Evolutionary conservation across 441 rosid genomes (phyloP).

Genomic region (Flueggea neowawraea): DNA sequence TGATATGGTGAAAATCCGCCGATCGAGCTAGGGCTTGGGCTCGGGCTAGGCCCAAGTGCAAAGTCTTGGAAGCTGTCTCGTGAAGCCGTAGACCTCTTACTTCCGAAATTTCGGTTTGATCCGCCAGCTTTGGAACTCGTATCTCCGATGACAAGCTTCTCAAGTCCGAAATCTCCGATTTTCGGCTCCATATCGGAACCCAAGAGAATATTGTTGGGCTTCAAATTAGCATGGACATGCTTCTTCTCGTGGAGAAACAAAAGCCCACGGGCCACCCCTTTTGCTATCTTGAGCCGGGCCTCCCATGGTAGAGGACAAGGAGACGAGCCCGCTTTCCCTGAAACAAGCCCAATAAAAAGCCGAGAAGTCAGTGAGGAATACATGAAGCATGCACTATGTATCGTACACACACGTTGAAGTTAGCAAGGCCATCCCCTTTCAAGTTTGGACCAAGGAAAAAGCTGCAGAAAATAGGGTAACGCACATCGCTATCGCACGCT

Average conservation of each 20-base stretch:
- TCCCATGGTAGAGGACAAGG: constrained; percentile 82
- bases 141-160: constrained; percentile 58
- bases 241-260: constrained; percentile 79
- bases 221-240: constrained; percentile 79
- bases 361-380: constrained; percentile 5
- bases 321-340: constrained; percentile 74
- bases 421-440: too few relatives aligned
- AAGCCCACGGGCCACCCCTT: constrained; percentile 82
- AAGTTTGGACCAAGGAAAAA: not conserved
- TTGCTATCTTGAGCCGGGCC: constrained; percentile 68
- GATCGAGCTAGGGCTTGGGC: constrained; percentile 68
- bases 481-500: constrained; percentile 29
- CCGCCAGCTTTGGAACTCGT: constrained; percentile 57
- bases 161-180: constrained; percentile 82
- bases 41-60: constrained; percentile 50
- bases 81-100: constrained; percentile 67
- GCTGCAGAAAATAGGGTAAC: not conserved
- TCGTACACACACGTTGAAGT: too few relatives aligned
- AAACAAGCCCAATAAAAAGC: not conserved
- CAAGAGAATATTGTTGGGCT: constrained; percentile 74
- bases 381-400: too few relatives aligned
- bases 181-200: constrained; percentile 70
- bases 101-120: constrained; percentile 62
- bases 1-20: constrained; percentile 57
- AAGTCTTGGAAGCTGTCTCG: constrained; percentile 59